Evolutionary conservation across 495 filamentous ascomycete species (phyloP).

Genomic region (Talaromyces proteolyticus): DNA sequence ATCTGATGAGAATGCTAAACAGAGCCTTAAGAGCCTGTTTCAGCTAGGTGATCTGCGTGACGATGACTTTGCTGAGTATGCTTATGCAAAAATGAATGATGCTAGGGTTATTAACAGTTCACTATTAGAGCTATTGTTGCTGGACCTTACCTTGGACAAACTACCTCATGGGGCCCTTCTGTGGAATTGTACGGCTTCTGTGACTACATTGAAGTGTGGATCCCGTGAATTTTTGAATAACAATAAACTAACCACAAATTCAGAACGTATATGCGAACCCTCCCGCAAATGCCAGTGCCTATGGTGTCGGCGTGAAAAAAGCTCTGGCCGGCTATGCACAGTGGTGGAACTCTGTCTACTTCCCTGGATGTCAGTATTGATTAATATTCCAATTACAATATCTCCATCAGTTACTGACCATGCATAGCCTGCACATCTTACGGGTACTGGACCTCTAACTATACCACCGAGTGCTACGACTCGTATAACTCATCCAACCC

Average conservation of each 20-base stretch:
- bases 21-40: constrained; percentile 53
- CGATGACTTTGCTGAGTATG: constrained; percentile 53
- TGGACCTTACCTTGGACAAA: constrained; percentile 56
- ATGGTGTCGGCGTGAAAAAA: constrained; percentile 49
- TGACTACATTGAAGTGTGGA: constrained; percentile 38
- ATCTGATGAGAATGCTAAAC: constrained; percentile 37
- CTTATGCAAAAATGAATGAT: neutral
- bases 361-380: constrained; percentile 43
- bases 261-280: constrained; percentile 26
- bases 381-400: neutral
- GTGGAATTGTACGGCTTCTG: constrained; percentile 48
- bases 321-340: constrained; percentile 48
- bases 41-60: constrained; percentile 46
- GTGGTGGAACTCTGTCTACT: constrained; percentile 40
- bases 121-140: constrained; percentile 37
- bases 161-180: constrained; percentile 40
- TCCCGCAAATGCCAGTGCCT: constrained; percentile 22
- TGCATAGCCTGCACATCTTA: constrained; percentile 36
- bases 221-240: neutral
- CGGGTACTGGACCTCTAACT: constrained; percentile 36
- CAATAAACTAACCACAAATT: neutral
- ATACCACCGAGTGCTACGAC: constrained; percentile 50
- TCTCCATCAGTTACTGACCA: constrained; percentile 2
- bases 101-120: constrained; percentile 7
- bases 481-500: constrained; percentile 50